Evolutionary conservation across 257 asterid genomes (phyloP), one percentile per base, ranked within the genome.

Genomic region (Solanum tacnaense): DNA sequence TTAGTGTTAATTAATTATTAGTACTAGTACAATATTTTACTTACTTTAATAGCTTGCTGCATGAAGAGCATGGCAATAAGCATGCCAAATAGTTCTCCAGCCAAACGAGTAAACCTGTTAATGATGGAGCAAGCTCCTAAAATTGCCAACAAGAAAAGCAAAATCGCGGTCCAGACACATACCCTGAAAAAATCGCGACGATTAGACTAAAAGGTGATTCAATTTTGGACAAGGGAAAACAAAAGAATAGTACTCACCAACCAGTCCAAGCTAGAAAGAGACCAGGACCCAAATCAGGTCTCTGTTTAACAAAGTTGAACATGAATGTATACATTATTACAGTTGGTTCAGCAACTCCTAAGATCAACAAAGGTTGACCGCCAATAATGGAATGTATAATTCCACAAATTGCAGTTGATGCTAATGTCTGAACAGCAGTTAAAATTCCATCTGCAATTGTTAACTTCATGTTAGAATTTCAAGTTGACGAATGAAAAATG

Each of bases 341-440:
- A 72, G 99, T 96, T 6, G 99, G 99, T 90, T 96, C 99, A 39
- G 99, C 98, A 86, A 96, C 99, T 23, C 99, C 99, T 31, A 96
- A 83, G 31, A 96, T 96, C 27, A 96, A 92, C 84, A 96, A 89
- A 35, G 99, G 99, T 87, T 96, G 99, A 35, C 99, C 99, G 52
- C 99, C 99, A n/a, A 96, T 92, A 41, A 95, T 91, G 20, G 99
- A 95, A 94, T 96, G 99, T 81, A 93, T 94, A 60, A 96, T 92
- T 41, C 99, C 99, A 87, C 99, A 95, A 27, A 94, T 67, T 9
- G 98, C 99, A 83, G 99, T 96, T 9, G 99, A 96, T 41, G 96
- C 94, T 75, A 96, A 75, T 15, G 99, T 96, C 79, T 96, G 99
- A 78, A 96, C 99, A 2, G 98, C 98, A 9, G 98, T 96, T 79